Base-by-base conservation (phyloP, 768 basidiomycete species). In the Termitomyces sp. region DNA sequence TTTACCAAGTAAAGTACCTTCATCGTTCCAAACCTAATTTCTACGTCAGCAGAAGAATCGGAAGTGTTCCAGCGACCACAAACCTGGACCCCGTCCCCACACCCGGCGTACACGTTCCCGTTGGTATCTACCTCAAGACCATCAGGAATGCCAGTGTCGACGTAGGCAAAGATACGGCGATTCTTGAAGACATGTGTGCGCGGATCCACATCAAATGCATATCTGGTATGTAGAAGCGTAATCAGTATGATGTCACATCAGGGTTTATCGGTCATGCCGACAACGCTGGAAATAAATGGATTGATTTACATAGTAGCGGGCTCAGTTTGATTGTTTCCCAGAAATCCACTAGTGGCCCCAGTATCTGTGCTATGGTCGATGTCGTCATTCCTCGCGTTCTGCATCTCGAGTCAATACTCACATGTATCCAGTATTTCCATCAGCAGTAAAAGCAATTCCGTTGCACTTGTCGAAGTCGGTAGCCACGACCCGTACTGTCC, bases 381-480 rank as follows among this genome's bases (percentile, higher is more conserved):
- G 40, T 35, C 42, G 30, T 53, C 44, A 54, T 18, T 52, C 22
- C 6, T 24, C 10, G 42, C 16, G 46, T 57, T 45, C 22, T 13
- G 32, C 53, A 14, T 43, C 53, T 35, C 5, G 18, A 9, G 45
- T 26, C 12, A 14, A 18, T 24, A 30, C 72, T 22, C 62, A 77
- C 88, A 92, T 75, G 65, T 86, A 92, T 3, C 83, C 88, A 8
- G 74, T 80, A 50, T 70, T 79, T 9, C 88, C 87, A 60, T 87
- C 83, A 1, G 74, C 70, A n/a, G 80, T 80, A 68, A 92, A 86
- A 0, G 87, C 86, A 53, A 92, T 80, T 1, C 90, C 92, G 64
- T 92, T 93, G 45, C 80, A 80, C 61, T 80, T 80, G 58, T 80
- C 78, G 64, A 92, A 87, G n/a, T 84, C 86, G 61, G 88, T 86